Base-by-base conservation (phyloP, 352 stramenopile species). In the Phytophthora uliginosa region DNA sequence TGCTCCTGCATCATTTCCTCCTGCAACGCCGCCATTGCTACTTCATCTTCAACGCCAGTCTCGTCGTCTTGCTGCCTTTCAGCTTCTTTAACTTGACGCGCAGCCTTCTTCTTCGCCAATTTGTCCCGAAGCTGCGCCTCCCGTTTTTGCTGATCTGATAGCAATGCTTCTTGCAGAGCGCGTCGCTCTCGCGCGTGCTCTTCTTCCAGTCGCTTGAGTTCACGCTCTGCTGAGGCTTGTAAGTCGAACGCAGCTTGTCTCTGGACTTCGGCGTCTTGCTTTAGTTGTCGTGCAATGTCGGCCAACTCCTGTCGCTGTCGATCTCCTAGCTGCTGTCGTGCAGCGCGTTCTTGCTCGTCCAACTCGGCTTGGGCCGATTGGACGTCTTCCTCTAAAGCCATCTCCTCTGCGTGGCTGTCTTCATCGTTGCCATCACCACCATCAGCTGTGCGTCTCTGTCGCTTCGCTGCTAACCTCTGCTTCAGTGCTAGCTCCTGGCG, bases 41-140 rank as follows among this genome's bases (percentile, higher is more conserved):
- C 54, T 65, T 60, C 33, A 69, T 73, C 51, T 57, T 85, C 77
- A 26, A 64, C 55, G 5, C 57, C 61, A 22, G 66, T 66, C 0
- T 74, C 56, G 22, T 34, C 42, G 6, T 79, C 75, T 31, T 79
- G 56, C n/a, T 84, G 73, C 9, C 74, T 63, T 26, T 84, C 73
- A 7, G 47, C 40, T 13, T 53, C 66, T 28, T 73, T 76, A 8
- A 47, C 26, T 33, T 67, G 45, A 20, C 73, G 68, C 15, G 73
- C 36, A 59, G 53, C 69, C 57, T 73, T 71, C 34, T 79, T 81
- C 26, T 79, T 77, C 1, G 82, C 78, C 54, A 94, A 55, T 18
- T 84, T 85, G 9, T 92, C 77, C 13, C 77, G 72, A 10, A 94
- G 62, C 18, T 76, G 73, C 2, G 73, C 64, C 47, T 89, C 82